Evolutionary conservation across 208 protist species (phyloP).

Genomic region (Trypanosoma avium): DNA sequence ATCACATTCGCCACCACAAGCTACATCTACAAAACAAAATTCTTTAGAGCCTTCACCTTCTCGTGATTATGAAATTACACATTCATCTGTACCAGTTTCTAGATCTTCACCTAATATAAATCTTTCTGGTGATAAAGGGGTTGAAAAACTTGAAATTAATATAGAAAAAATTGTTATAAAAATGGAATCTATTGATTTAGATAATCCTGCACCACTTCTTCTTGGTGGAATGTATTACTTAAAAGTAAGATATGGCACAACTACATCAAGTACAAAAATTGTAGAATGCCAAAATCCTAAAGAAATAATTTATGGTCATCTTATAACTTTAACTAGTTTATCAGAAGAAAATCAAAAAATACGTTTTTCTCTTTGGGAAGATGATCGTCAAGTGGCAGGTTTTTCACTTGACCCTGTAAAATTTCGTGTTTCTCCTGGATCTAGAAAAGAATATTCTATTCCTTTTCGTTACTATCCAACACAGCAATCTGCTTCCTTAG

Average conservation of each 20-base stretch:
- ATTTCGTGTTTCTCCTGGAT: constrained; percentile 38
- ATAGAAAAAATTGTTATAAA: constrained; percentile 66
- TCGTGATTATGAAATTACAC: background rate
- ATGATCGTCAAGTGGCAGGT: constrained; percentile 68
- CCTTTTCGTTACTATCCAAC: constrained; percentile 87
- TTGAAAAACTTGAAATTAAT: constrained; percentile 37
- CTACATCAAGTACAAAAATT: constrained; percentile 31
- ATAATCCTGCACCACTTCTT: constrained; percentile 65
- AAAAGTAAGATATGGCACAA: constrained; percentile 62
- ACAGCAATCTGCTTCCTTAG: constrained; percentile 54
- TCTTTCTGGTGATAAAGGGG: background rate
- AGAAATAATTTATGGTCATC: constrained; percentile 48
- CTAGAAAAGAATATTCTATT: constrained; percentile 79
- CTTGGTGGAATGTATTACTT: constrained; percentile 68
- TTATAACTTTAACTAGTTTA: constrained; percentile 31
- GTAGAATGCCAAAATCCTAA: constrained; percentile 54
- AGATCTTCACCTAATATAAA: background rate
- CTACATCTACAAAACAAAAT: background rate
- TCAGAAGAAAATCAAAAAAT: constrained; percentile 40
- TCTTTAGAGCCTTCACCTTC: background rate
- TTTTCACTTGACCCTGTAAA: constrained; percentile 80
- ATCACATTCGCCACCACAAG: background rate
- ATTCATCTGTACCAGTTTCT: background rate
- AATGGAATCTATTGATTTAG: constrained; percentile 47
- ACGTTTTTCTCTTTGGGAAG: constrained; percentile 85